Evolutionary conservation across 441 rosid species (phyloP), one percentile per base, ranked within the genome.

Genomic region (Aleurites moluccanus): DNA sequence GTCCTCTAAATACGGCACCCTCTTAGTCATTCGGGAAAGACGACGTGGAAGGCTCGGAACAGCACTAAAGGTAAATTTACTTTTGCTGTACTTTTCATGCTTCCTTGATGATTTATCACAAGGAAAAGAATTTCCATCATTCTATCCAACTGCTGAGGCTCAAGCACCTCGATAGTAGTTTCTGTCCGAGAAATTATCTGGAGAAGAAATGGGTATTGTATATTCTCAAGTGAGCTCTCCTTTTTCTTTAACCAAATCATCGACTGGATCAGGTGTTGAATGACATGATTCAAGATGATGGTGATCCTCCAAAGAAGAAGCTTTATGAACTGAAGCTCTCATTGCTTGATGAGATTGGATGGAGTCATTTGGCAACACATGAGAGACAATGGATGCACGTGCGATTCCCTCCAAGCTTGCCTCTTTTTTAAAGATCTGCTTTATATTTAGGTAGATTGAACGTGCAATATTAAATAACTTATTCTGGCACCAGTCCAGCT

Each of bases 321-420:
- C 82, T 86, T 2, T 91, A 89, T 42, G 97, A 92, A 74, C 56
- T 92, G 83, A 93, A 91, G 85, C 87, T 93, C 53, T 78, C 87
- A 25, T 80, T 96, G 77, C 89, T 96, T 16, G 97, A 87, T 65
- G 93, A 94, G 72, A 78, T 92, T 23, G 97, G 97, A 49, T 96
- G 98, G 97, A 83, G 56, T 74, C 98, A 94, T 83, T 64, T 91
- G 80, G 79, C 84, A 33, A 71, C 86, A 27, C 88, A 92, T 30
- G 99, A 94, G 85, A 86, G 79, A 77, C 87, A 88, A 50, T 96
- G 99, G 99, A 90, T 96, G 97, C 88, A 87, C 42, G 92, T 93
- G 33, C 97, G 97, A 30, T 96, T 93, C 85, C 99, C 98, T 0
- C 49, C 87, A 20, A 84, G 83, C 79, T 79, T 91, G 78, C 97